A percentile compares a stretch with the other conserved stretches of the same genome.
Evolutionary conservation across 768 basidiomycete species (phyloP).

Genomic region (Neoboletus subvelutipes): DNA sequence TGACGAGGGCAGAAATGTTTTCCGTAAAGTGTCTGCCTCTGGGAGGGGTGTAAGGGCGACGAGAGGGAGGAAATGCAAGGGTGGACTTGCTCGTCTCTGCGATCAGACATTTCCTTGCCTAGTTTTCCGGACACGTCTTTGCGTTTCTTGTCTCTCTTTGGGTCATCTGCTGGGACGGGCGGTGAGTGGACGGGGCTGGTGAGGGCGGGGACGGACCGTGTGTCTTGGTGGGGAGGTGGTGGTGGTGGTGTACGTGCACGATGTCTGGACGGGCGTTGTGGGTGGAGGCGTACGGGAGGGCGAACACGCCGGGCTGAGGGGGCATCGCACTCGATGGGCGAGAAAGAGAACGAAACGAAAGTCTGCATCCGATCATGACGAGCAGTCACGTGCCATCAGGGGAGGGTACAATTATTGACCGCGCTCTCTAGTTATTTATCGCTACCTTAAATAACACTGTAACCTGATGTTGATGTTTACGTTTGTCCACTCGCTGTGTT

Average conservation of each 20-base stretch:
- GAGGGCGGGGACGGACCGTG: conserved; percentile 29
- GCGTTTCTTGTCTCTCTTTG: conserved; percentile 63
- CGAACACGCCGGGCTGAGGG: conserved; percentile 68
- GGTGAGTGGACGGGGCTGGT: conserved; percentile 27
- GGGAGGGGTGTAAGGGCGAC: conserved; percentile 13
- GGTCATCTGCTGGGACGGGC: conserved; percentile 38
- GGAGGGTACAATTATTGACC: no score
- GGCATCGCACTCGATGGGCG: conserved; percentile 44
- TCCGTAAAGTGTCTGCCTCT: conserved; percentile 66
- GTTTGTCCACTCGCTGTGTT: no score
- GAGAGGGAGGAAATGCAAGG: conserved; percentile 1
- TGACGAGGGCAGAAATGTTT: conserved; percentile 58
- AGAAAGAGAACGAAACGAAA: background rate
- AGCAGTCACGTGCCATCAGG: background rate
- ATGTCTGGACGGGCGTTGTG: conserved; percentile 42
- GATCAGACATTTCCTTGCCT: conserved; percentile 71
- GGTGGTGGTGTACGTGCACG: conserved; percentile 40
- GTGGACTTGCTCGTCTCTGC: conserved; percentile 71
- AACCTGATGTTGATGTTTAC: no score
- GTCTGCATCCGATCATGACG: background rate
- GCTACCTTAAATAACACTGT: no score
- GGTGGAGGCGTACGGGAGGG: conserved; percentile 53
- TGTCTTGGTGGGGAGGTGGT: conserved; percentile 39
- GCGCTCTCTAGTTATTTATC: no score
- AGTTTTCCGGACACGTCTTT: conserved; percentile 69